Base-by-base conservation (phyloP, 2,329 filamentous ascomycete species). In the Epicoccum sorghinum region DNA sequence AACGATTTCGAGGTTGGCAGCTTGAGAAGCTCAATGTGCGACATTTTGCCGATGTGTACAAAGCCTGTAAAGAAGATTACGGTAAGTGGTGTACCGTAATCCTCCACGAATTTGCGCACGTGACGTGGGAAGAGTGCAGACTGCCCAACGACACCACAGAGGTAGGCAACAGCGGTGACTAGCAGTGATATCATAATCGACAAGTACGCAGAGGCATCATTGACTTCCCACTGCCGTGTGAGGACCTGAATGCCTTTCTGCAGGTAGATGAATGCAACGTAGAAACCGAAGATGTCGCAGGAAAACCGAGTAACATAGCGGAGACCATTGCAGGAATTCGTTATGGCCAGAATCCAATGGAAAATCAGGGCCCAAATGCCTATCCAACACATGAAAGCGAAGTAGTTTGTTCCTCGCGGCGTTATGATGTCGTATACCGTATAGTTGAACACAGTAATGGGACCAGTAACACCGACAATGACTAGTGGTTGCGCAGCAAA, bases 271-370 rank as follows among this genome's bases (percentile, higher is more conserved):
- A 90, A 92, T 52, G 91, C 91, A 42, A 96, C 91, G 71, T 96
- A 96, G 77, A 96, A 96, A 45, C 91, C 92, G 63, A 96, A 96
- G 67, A 93, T 95, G 73, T 96, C 92, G 76, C 92, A 96, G 23
- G 91, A 91, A 71, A 96, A 96, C 12, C 91, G 84, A 1, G 92
- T 96, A 22, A 96, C 91, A 74, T 93, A 96, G 68, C 86, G 88
- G n/a, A 96, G 80, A 67, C 83, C 89, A 75, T 96, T 95, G 79
- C 92, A 96, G 1, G 90, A 87, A 72, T 96, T 96, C 9, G 89
- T 90, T 51, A 91, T 80, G 43, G 91, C 91, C 10, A 96, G 83
- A 37, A 91, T 79, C 89, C 89, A 93, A 76, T 96, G 91, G 76
- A 96, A 87, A 23, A 93, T 79, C 18, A 96, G 78, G 1, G 91